Evolutionary conservation across 2,329 filamentous ascomycete genomes (phyloP), one percentile per base, ranked within the genome.

Genomic region (Trichoderma sp.): DNA sequence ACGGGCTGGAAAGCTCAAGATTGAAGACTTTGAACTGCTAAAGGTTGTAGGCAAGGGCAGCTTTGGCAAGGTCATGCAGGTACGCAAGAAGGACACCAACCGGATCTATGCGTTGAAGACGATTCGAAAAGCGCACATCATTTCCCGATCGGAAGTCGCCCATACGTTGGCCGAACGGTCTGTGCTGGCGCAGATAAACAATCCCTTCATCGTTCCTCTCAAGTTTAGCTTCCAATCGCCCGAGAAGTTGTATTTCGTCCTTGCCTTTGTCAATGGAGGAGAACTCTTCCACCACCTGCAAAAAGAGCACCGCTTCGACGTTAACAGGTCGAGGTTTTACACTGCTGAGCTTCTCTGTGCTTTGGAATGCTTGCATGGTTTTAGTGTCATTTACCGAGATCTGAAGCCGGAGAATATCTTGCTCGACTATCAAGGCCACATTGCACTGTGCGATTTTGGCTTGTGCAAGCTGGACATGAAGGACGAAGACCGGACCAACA

Each of bases 141-240:
- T 99, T 81, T 98, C 95, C 39, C 90, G 96, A 73, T 98, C 96
- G 62, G 96, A 99, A 87, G 96, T 99, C 53, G 94, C 95, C 39
- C 96, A 99, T 80, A 99, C 96, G 5, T 88, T 99, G 51, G 96
- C 96, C 26, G 96, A 99, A 84, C 90, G 96, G 80, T 98, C 95
- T n/a, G 96, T 99, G 69, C 90, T 99, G 77, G 94, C 96, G 12
- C 96, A 99, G 87, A 99, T 99, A 86, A 98, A 99, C 90, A 99
- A 98, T 78, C 96, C 96, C 6, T 99, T 99, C 84, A 99, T 99
- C 79, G 96, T 98, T 9, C 96, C 96, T 2, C 89, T 99, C 78
- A 99, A 99, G 82, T 99, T 99, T 83, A 98, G 95, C 32, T 99
- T 99, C 88, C 96, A 99, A 80, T 98, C 95, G 14, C 96, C 96